Percentiles rank a stretch among this genome's conserved stretches.
These are phyloP conservation scores for Serendipita sp. DNA, from an alignment of 768 basidiomycete species.

Conservation along the genomic window DNA sequence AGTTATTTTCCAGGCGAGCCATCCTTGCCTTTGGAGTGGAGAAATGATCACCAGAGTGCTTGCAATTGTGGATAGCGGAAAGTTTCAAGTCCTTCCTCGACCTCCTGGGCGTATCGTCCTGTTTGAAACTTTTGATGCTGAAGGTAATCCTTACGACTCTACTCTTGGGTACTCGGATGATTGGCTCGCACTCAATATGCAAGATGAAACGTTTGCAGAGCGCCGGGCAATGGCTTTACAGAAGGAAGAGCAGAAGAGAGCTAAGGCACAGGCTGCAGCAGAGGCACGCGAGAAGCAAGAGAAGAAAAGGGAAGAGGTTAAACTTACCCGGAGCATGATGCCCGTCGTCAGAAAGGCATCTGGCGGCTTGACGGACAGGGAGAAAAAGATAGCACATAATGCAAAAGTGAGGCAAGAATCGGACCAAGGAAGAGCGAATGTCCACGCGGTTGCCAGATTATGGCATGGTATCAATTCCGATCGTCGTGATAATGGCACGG, in stretches of 20 bases:
- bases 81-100: not conserved
- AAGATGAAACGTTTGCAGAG: not conserved
- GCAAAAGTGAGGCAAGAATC: not conserved
- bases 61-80: not conserved
- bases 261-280: not conserved
- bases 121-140: not conserved
- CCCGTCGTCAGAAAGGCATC: not conserved
- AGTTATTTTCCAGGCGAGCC: slow-evolving; percentile 3
- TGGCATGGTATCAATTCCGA: not conserved
- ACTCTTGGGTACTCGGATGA: not conserved
- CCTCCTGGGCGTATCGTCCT: not conserved
- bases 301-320: not conserved
- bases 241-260: not conserved
- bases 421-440: not conserved
- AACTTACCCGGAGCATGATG: not conserved
- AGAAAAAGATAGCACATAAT: not conserved
- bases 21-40: not conserved
- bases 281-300: not conserved
- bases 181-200: not conserved
- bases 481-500: not conserved
- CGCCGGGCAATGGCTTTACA: not conserved
- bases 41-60: not conserved
- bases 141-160: not conserved
- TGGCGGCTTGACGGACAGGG: too few species aligned
- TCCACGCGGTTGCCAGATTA: not conserved